Evolutionary conservation across 1,284 basidiomycete species (phyloP).

Genomic region (Gomphus bonarii): DNA sequence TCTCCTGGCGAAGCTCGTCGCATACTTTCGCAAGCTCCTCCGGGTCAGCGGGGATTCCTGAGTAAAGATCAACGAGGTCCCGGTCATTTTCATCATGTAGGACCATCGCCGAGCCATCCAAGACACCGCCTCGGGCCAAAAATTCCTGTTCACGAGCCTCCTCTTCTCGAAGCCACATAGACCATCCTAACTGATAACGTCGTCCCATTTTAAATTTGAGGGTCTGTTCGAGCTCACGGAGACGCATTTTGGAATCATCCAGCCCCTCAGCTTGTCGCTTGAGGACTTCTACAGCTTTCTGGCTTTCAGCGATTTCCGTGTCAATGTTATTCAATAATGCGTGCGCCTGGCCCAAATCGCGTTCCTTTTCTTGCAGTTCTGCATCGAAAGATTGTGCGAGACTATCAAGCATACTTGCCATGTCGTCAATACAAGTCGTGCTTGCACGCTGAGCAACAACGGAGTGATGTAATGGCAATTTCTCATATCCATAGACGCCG

Average conservation of each 20-base stretch:
- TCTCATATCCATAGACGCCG: conserved; percentile 25
- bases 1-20: conserved; percentile 51
- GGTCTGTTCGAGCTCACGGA: conserved; percentile 57
- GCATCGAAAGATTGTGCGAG: conserved; percentile 91
- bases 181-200: conserved; percentile 79
- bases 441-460: conserved; percentile 82
- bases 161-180: conserved; percentile 85
- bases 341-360: conserved; percentile 86
- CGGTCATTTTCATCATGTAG: conserved; percentile 41
- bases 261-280: conserved; percentile 62
- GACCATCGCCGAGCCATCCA: background rate
- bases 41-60: conserved; percentile 46
- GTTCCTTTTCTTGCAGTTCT: conserved; percentile 86
- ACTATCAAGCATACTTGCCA: conserved; percentile 80
- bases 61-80: conserved; percentile 49
- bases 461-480: conserved; percentile 76
- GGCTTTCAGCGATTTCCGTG: conserved; percentile 85
- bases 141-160: conserved; percentile 61
- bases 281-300: conserved; percentile 64
- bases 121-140: conserved; percentile 20
- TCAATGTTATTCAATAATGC: conserved; percentile 83
- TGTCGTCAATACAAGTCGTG: conserved; percentile 76
- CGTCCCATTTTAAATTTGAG: conserved; percentile 70
- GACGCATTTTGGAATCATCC: conserved; percentile 46
- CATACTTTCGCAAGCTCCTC: conserved; percentile 49